Conservation (phyloP, 2,329 filamentous ascomycete genomes). For the Penicillium sp. region DNA sequence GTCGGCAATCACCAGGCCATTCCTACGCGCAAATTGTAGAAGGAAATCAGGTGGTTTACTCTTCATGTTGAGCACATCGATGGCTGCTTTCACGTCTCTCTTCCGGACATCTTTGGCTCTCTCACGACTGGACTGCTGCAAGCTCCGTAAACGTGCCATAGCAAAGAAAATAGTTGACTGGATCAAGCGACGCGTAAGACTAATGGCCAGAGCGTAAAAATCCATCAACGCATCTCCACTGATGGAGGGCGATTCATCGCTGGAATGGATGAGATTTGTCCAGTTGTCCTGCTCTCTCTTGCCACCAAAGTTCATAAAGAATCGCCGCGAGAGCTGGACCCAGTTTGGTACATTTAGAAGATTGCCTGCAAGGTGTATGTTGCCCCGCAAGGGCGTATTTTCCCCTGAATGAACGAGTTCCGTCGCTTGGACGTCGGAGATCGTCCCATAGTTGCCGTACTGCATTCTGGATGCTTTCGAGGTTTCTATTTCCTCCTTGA, state of each 20-base stretch:
- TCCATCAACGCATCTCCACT: constrained; percentile 70
- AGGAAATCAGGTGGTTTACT: constrained; percentile 47
- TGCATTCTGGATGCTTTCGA: constrained; percentile 53
- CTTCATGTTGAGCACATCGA: constrained; percentile 50
- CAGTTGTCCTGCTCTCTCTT: constrained; percentile 60
- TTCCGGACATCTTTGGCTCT: constrained; percentile 36
- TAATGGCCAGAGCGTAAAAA: constrained; percentile 62
- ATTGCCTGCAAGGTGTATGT: constrained; percentile 46
- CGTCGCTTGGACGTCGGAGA: constrained; percentile 42
- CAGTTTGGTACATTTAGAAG: constrained; percentile 57
- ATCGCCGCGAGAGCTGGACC: constrained; percentile 56
- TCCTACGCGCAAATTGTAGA: constrained; percentile 48
- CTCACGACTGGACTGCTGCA: constrained; percentile 27
- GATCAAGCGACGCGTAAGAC: constrained; percentile 64
- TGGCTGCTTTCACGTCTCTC: constrained; percentile 51
- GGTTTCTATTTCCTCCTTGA: constrained; percentile 60
- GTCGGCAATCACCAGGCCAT: constrained; percentile 47
- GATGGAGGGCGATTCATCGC: constrained; percentile 57
- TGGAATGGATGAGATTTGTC: constrained; percentile 50
- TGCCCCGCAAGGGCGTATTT: constrained; percentile 25
- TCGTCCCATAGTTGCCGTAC: constrained; percentile 62
- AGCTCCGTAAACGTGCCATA: constrained; percentile 59
- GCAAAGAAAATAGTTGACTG: constrained; percentile 64
- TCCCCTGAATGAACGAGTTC: constrained; percentile 28
- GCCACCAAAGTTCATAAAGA: constrained; percentile 69